Percentiles rank a stretch among this genome's conserved stretches.
Conservation (phyloP, 768 basidiomycete genomes). For the Tremella fuciformis region DNA sequence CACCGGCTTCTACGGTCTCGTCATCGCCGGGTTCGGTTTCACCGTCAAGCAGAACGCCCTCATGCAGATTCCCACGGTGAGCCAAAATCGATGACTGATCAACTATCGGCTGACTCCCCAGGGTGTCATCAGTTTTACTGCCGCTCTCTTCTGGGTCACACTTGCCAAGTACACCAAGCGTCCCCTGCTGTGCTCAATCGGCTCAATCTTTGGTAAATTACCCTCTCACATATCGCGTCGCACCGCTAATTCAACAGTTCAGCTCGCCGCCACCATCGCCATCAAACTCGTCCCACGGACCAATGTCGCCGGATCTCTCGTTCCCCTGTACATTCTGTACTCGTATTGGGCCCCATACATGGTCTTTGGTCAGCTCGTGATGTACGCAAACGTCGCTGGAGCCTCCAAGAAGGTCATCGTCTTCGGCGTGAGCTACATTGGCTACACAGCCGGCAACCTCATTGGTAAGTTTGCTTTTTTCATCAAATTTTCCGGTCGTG, state of each 20-base stretch:
- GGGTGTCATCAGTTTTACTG: constrained; percentile 36
- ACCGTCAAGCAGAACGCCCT: constrained; percentile 20
- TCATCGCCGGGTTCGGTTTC: constrained; percentile 24
- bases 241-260: constrained; percentile 13
- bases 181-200: constrained; percentile 30
- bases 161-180: constrained; percentile 26
- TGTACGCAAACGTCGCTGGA: constrained; percentile 18
- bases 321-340: constrained; percentile 37
- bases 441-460: constrained; percentile 4
- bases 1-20: constrained; percentile 32
- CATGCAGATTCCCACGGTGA: constrained; percentile 30
- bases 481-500: too few relatives aligned
- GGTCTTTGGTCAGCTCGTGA: constrained; percentile 3
- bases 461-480: too few relatives aligned
- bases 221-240: background rate
- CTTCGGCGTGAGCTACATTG: constrained; percentile 18
- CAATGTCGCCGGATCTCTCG: constrained; percentile 37
- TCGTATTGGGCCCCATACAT: constrained; percentile 30
- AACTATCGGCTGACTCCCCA: constrained; percentile 12
- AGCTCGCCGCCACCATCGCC: constrained; percentile 32
- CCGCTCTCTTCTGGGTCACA: constrained; percentile 30
- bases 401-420: constrained; percentile 20
- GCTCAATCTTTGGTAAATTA: constrained; percentile 21
- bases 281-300: constrained; percentile 30
- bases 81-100: background rate